Base-by-base conservation (phyloP, 371 early-diverging fungal species). In the Lichtheimia corymbifera region DNA sequence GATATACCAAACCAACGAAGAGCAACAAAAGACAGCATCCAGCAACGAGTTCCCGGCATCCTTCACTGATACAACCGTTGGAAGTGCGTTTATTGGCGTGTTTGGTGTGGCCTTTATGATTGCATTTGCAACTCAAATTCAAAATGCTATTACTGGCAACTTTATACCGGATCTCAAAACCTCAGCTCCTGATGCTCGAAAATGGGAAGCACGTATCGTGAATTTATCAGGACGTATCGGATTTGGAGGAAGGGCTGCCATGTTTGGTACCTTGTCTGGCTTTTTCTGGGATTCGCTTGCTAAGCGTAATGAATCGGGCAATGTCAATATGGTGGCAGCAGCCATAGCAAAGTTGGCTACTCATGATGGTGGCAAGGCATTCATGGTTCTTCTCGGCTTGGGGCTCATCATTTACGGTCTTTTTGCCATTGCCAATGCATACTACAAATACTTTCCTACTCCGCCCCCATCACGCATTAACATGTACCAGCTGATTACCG, bases 371-470 rank as follows among this genome's bases (percentile, higher is more conserved):
- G 80, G 80, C 7, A 55, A 65, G 3, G 70, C 70, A 49, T 73
- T 73, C 52, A 68, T 80, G 72, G 71, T 70, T n/a, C 0, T 80
- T 0, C 55, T 80, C 2, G 80, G 77, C 7, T 24, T 73, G 4
- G 62, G 76, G 11, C 56, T 80, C 11, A 67, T 80, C 0, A 73
- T 77, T 3, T 80, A 80, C 53, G 77, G 72, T 15, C 22, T 73
- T 0, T 80, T 77, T 67, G 80, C 80, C 41, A 67, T 73, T 5
- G 42, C 61, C 5, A 80, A 80, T 53, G 70, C 72, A 5, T 66
- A 77, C 22, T 80, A 73, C 59, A 77, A 77, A 28, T 77, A 77
- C 27, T 80, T 80, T 43, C 80, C 80, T 35, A 80, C 77, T 4
- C 77, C 75, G 9, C 80, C 80, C 17, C 80, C 75, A 17, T 68